phyloP scores from a whole-genome alignment of 495 filamentous ascomycete genomes.

The Aspergillus coremiiformis region DNA sequence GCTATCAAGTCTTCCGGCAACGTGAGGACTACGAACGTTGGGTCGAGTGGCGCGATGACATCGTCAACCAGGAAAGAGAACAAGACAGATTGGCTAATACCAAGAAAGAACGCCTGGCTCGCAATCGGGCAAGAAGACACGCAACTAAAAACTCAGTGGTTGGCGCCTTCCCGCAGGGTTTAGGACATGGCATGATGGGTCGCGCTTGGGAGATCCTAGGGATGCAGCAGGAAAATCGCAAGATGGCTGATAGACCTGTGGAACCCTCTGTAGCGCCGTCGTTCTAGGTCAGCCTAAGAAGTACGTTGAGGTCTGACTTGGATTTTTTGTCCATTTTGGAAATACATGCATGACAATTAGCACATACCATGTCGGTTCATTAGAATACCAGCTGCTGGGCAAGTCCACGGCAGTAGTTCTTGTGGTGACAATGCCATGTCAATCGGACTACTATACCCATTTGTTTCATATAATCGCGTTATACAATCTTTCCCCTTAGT shows the following conservation, averaged over 20 bases:
- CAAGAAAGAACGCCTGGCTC: slow-evolving; percentile 29
- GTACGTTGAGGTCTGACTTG: not conserved
- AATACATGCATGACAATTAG: too few species aligned
- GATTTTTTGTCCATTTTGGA: not conserved
- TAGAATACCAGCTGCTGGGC: not conserved
- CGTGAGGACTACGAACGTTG: slow-evolving; percentile 55
- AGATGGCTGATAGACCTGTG: slow-evolving; percentile 10
- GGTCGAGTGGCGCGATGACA: slow-evolving; percentile 52
- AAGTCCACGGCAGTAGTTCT: not conserved
- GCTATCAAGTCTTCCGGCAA: slow-evolving; percentile 52
- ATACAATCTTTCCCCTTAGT: not conserved
- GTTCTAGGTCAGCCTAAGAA: slow-evolving; percentile 1
- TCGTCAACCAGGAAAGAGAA: slow-evolving; percentile 41
- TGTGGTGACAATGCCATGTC: not conserved
- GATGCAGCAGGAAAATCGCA: slow-evolving; percentile 35
- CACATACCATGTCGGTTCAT: not conserved
- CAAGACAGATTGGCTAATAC: slow-evolving; percentile 34
- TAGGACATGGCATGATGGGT: slow-evolving; percentile 41
- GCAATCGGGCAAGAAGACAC: slow-evolving; percentile 21
- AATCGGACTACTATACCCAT: not conserved
- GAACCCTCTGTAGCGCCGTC: slow-evolving; percentile 12
- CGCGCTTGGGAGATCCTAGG: slow-evolving; percentile 40
- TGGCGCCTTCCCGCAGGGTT: slow-evolving; percentile 26
- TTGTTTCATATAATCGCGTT: not conserved
- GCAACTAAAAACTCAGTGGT: slow-evolving; percentile 26